A percentile compares a stretch with the other conserved stretches of the same genome.
Conservation (phyloP, 2,329 filamentous ascomycete species). For the Sporothrix pallida region DNA sequence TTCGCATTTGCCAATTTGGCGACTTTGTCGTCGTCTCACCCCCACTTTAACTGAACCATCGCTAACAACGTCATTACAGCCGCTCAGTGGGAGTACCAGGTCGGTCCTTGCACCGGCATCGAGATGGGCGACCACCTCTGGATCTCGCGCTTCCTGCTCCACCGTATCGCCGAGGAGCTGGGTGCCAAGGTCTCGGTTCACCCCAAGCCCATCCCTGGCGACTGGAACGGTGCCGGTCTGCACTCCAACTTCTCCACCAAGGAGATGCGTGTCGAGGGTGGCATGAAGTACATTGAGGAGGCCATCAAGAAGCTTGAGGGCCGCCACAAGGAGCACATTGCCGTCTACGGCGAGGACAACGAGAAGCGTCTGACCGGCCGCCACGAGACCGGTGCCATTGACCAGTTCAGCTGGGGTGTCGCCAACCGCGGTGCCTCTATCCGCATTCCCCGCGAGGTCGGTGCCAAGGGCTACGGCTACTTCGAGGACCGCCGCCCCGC, state of each 20-base stretch:
- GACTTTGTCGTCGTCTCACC: background rate
- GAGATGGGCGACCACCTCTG: slow-evolving; percentile 90
- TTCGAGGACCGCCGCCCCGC: slow-evolving; percentile 66
- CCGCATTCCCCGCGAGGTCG: slow-evolving; percentile 73
- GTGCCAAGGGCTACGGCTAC: slow-evolving; percentile 76
- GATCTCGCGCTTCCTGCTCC: slow-evolving; percentile 86
- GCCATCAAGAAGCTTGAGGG: slow-evolving; percentile 82
- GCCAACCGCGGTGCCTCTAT: slow-evolving; percentile 96
- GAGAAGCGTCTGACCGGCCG: slow-evolving; percentile 88
- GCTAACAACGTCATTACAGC: slow-evolving; percentile 27
- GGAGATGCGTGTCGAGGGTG: slow-evolving; percentile 86
- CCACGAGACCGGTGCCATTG: slow-evolving; percentile 93
- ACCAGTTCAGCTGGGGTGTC: slow-evolving; percentile 91
- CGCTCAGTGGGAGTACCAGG: slow-evolving; percentile 41
- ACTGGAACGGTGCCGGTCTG: slow-evolving; percentile 84
- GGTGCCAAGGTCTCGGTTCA: slow-evolving; percentile 93
- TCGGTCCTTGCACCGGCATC: slow-evolving; percentile 39
- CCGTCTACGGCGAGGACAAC: slow-evolving; percentile 94
- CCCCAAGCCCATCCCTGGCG: slow-evolving; percentile 90
- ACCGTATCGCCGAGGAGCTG: slow-evolving; percentile 84
- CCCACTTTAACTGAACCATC: background rate
- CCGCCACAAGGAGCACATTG: slow-evolving; percentile 82
- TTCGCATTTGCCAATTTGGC: background rate
- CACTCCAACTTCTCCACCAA: slow-evolving; percentile 91
- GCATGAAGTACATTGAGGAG: slow-evolving; percentile 92